Evolutionary conservation across 495 filamentous ascomycete species (phyloP), one percentile per base, ranked within the genome.

Genomic region (Aspergillus incahuasiensis): DNA sequence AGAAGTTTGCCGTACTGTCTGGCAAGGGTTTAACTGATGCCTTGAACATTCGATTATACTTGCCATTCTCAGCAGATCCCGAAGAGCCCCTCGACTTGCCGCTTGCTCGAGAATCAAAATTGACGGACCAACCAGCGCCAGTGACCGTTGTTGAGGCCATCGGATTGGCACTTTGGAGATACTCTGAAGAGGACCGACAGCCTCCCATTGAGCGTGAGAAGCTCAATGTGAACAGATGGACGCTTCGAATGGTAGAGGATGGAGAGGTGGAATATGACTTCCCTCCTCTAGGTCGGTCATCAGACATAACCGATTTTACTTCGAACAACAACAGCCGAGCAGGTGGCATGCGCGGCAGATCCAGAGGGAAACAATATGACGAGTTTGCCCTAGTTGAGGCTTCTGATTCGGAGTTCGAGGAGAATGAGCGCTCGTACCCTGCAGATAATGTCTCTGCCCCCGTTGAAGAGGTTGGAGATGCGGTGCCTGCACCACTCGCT

Each of bases 191-290:
- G 62, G 83, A 85, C 32, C 75, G 85, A 21, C 81, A 89, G 56
- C 95, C 94, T 13, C 52, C 80, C 2, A 77, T 97, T 12, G 77
- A 82, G 2, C 73, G 75, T 16, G 79, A 83, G 25, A 88, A 90
- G 63, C 70, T 87, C 28, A 92, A 90, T 54, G 87, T 96, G 46
- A 97, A 97, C 62, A 82, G 85, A 64, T 99, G 94, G 92, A 87
- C 86, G 9, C 72, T 99, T 15, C 80, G 91, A 25, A 96, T 99
- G 89, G 89, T 97, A 7, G 94, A 99, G 60, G 89, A 92, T 63
- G 92, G 89, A 8, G 94, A 99, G 63, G 88, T 97, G 3, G 94
- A 99, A 61, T 90, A 90, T 62, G 94, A 99, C 65, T 97, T 99
- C 60, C 92, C 91, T 5, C 83, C 94, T 0, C 75, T 97, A 7